Base-by-base conservation (phyloP, 257 asterid genomes). In the Ilex aquifolium region DNA sequence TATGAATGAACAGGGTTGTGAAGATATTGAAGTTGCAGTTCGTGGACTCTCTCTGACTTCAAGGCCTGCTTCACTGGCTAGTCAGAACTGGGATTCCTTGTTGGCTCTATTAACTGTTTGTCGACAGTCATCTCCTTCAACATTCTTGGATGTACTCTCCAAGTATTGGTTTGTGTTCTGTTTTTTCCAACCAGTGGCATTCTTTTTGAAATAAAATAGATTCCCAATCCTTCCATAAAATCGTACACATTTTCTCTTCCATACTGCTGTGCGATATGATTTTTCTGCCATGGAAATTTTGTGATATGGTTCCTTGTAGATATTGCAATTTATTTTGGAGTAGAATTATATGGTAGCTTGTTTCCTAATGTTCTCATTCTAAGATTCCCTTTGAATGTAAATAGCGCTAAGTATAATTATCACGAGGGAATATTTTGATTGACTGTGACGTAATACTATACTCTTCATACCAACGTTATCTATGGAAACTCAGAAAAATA, bases 51-150 rank as follows among this genome's bases (percentile, higher is more conserved):
- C 97, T 32, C 67, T 89, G 83, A 72, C 83, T 57, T 80, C 95
- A 68, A 65, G 72, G 69, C 76, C 80, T 44, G 72, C 84, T 49
- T 81, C 83, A 63, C 68, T 73, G 72, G 88, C 79, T 66, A 77
- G 71, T 69, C 82, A 74, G 52, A 74, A 76, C 56, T 76, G 83
- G 85, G 81, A 76, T 87, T 79, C 96, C 32, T 77, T 83, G 74
- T 80, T 84, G 65, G 97, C 96, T 72, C 91, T 93, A 60, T 57
- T 93, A 79, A 69, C 83, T 69, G 95, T 96, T 31, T 93, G 97
- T 69, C 88, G 91, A 64, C 99, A 93, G 75, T 80, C 88, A 49
- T 72, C 72, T 72, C 91, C 97, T 60, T 78, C 88, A 21, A 76
- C 85, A 17, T 66, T 87, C 44, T 55, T 70, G 12, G 88, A 90